Evolutionary conservation across 306 rosid genomes (phyloP), one percentile per base, ranked within the genome.

Genomic region (Cicer bijugum): DNA sequence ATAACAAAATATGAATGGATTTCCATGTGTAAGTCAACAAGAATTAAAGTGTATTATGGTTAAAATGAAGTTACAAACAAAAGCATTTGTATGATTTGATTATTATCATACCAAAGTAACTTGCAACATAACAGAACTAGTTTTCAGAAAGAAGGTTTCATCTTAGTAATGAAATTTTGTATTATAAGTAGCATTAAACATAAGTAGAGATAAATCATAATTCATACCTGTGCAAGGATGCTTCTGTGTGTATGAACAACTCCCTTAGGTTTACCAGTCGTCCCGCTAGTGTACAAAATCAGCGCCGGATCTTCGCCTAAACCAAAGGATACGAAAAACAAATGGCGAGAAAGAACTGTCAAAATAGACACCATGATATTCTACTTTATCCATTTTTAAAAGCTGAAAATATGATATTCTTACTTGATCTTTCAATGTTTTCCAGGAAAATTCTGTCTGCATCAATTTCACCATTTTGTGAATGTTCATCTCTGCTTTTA

Each of bases 211-310:
- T 44, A 80, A 60, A 71, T 51, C 65, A 47, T 17, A 44, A 33
- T 8, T 50, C 75, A 78, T 85, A 89, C 97, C 95, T 94, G 99
- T 40, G 97, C 78, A 78, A 80, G 45, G 60, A 94, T 87, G 86
- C 97, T 86, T 80, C 74, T 80, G 84, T 94, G 99, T 0, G 99
- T 91, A 83, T 94, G 99, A 76, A 94, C 96, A 79, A 86, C 99
- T 78, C 99, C 99, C 81, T 94, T 94, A 9, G 97, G 99, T 86
- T 91, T 94, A 67, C 99, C 99, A 1, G 99, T 94, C 66, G 99
- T 94, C 58, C 99, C 99, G 53, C 99, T 91, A 14, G 99, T 94
- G 75, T 94, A 94, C 67, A 94, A 76, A 55, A 94, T 85, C 79
- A 94, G 80, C 46, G 99, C 97, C 11, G 96, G 90, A 87, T 91